A percentile compares a stretch with the other conserved stretches of the same genome.
These are phyloP conservation scores for Rossbeevera mucosa DNA, from an alignment of 768 basidiomycete genomes.

Conservation along the genomic window DNA sequence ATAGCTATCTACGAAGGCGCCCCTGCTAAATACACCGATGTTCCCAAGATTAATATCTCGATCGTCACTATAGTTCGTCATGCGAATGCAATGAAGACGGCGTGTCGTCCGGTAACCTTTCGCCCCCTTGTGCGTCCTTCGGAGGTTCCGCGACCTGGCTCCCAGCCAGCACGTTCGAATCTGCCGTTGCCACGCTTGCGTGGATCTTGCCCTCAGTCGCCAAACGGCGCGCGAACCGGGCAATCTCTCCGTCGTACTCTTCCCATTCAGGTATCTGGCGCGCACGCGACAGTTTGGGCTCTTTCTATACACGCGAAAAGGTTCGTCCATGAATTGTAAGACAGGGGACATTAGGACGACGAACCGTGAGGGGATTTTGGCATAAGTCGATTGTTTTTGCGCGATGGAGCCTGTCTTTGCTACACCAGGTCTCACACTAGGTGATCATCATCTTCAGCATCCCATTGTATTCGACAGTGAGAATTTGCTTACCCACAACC, in stretches of 20 bases:
- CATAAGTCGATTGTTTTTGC: constrained; percentile 94
- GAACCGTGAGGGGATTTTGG: constrained; percentile 90
- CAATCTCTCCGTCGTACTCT: constrained; percentile 86
- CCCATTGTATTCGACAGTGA: not conserved
- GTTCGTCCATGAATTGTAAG: not conserved
- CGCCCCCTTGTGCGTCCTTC: not conserved
- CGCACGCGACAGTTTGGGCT: constrained; percentile 90
- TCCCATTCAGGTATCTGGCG: constrained; percentile 98
- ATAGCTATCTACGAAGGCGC: not conserved
- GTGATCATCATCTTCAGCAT: constrained; percentile 3
- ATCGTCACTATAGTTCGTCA: constrained; percentile 1
- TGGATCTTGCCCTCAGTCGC: constrained; percentile 67
- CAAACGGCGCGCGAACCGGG: constrained; percentile 69
- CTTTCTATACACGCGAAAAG: constrained; percentile 59
- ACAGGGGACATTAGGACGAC: constrained; percentile 17
- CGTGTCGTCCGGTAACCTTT: not conserved
- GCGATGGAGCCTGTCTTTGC: constrained; percentile 74
- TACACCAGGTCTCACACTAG: constrained; percentile 99
- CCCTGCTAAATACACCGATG: not conserved
- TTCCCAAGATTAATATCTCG: not conserved
- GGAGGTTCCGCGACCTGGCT: constrained; percentile 8
- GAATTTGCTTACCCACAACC: constrained; percentile 78
- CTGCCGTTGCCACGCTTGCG: constrained; percentile 62
- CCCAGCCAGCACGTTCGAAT: constrained; percentile 62
- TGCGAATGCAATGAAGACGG: not conserved